phyloP scores from a whole-genome alignment of 2,329 filamentous ascomycete species.

The Beauveria scarabaeidicola region DNA sequence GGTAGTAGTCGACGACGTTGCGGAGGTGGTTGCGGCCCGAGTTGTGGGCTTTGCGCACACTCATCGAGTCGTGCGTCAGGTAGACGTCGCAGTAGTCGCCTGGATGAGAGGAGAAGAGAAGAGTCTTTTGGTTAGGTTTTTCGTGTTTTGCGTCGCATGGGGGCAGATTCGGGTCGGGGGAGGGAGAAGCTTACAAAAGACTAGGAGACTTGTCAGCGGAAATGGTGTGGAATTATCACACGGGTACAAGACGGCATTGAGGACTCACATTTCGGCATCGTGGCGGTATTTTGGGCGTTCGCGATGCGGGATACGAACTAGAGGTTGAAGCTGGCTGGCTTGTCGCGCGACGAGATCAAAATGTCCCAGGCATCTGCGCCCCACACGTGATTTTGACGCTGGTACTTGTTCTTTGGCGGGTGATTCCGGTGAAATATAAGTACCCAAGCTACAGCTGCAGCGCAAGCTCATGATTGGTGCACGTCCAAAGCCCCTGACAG shows the following conservation, averaged over 20 bases:
- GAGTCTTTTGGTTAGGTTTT: slow-evolving; percentile 1
- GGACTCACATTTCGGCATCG: slow-evolving; percentile 80
- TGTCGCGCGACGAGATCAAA: slow-evolving; percentile 9
- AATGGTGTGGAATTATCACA: background rate
- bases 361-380: background rate
- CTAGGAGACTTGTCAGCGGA: slow-evolving; percentile 28
- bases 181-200: slow-evolving; percentile 21
- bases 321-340: background rate
- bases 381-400: slow-evolving; percentile 7
- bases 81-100: slow-evolving; percentile 99
- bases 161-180: background rate
- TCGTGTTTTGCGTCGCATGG: background rate
- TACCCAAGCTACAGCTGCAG: background rate
- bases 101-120: slow-evolving; percentile 10
- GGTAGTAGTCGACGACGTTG: slow-evolving; percentile 98
- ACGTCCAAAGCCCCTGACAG: slow-evolving; percentile 1
- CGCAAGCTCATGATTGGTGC: slow-evolving; percentile 4
- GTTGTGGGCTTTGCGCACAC: slow-evolving; percentile 98
- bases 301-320: background rate
- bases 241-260: background rate
- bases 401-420: background rate
- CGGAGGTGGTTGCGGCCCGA: slow-evolving; percentile 91
- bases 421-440: background rate
- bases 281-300: slow-evolving; percentile 24
- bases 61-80: slow-evolving; percentile 99